These are phyloP conservation scores for Taphrina populina DNA, from an alignment of 1,139 yeast species.

Conservation along the genomic window DNA sequence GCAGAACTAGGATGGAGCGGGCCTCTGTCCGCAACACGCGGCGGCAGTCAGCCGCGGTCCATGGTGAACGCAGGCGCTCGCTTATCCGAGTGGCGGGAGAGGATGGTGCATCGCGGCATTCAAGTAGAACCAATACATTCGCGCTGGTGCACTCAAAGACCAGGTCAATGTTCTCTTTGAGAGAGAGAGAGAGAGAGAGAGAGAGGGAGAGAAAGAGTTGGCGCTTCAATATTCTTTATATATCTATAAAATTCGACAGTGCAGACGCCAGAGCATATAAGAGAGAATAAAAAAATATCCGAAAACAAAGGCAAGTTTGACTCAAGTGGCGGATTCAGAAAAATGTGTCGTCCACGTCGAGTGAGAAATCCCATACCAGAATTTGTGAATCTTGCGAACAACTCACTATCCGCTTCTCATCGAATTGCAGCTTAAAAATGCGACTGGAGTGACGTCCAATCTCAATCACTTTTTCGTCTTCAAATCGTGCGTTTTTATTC, in stretches of 20 bases:
- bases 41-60: conserved; percentile 14
- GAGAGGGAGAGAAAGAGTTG: too few relatives aligned
- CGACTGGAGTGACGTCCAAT: conserved; percentile 31
- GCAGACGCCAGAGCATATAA: too few relatives aligned
- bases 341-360: conserved; percentile 36
- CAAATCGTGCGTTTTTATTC: conserved; percentile 67
- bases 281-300: too few relatives aligned
- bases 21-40: conserved; percentile 43
- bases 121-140: conserved; percentile 25
- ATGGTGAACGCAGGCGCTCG: conserved; percentile 14
- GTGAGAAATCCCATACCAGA: conserved; percentile 36
- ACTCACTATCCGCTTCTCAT: conserved; percentile 35
- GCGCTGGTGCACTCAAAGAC: conserved; percentile 29
- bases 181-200: too few relatives aligned
- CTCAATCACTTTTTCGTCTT: conserved; percentile 42
- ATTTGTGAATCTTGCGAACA: conserved; percentile 35
- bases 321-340: too few relatives aligned
- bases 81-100: conserved; percentile 18
- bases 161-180: conserved; percentile 18
- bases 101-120: conserved; percentile 20
- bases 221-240: too few relatives aligned
- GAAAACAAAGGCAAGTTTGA: too few relatives aligned
- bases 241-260: too few relatives aligned
- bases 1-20: conserved; percentile 55
- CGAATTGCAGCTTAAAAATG: conserved; percentile 36